Base-by-base conservation (phyloP, 345 rosid genomes). In the Syzygium jambos region DNA sequence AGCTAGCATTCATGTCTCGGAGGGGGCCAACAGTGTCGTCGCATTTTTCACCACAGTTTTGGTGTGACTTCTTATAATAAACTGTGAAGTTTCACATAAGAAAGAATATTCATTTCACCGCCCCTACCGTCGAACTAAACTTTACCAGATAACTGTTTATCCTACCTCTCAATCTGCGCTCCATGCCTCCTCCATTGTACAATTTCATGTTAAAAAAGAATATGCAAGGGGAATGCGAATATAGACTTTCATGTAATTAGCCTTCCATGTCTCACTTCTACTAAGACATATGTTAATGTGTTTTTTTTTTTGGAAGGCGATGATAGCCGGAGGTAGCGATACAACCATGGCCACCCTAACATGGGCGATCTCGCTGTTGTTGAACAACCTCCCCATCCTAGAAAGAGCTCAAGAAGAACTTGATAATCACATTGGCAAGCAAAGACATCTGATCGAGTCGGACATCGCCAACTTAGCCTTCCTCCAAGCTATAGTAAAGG, bases 401-500 rank as follows among this genome's bases (percentile, higher is more conserved):
- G 19, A 46, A 30, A 85, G 53, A 13, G 88, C 52, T 9, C 49
- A 85, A 53, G 77, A 86, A 84, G 88, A 89, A 49, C 84, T 89
- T 2, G 86, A 65, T 17, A 13, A 17, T 5, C 29, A 17, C 22
- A 85, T 89, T 25, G 89, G 90, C 10, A 68, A 27, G 51, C 68
- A 87, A 51, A 21, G 87, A 38, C 27, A 23, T 23, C 87, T 91
- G 17, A 52, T 30, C 4, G 91, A 89, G 30, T 85, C 90, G 15
- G 93, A 91, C 43, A 88, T 90, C 4, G 86, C 54, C 16, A 86
- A 93, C 63, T 83, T 93, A 12, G 87, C 85, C 29, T 89, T 91
- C 73, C 89, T 93, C 41, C 91, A 89, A 84, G 92, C 92, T 16
- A 61, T 90, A 46, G 87, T 91, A 2, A 92, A 92, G 84, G 94